Evolutionary conservation across 1,284 basidiomycete genomes (phyloP).

Genomic region (Cryptococcus jaspeensis): DNA sequence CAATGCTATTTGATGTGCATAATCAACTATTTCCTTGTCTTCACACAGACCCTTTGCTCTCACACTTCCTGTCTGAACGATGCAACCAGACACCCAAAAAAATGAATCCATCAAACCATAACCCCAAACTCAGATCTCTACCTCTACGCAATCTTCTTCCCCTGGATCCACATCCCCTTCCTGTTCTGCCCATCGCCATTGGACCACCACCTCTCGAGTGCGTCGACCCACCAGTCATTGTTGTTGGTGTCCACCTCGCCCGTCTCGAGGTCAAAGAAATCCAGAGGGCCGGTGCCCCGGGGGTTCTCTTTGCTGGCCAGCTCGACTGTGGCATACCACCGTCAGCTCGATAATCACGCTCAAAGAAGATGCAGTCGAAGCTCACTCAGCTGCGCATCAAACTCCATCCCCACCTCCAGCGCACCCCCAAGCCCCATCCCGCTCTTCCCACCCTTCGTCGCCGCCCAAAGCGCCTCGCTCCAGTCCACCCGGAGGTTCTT

Average conservation of each 20-base stretch:
- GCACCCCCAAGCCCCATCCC: constrained; percentile 63
- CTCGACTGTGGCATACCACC: constrained; percentile 14
- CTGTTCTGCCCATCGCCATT: constrained; percentile 69
- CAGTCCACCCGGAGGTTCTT: constrained; percentile 61
- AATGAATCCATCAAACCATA: background rate
- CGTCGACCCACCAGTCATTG: constrained; percentile 54
- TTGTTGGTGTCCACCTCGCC: constrained; percentile 11
- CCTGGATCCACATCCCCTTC: constrained; percentile 69
- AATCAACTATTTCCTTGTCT: no score
- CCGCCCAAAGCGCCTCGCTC: constrained; percentile 74
- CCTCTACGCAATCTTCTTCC: constrained; percentile 38
- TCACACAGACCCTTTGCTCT: no score
- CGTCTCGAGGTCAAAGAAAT: constrained; percentile 60
- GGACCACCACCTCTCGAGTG: constrained; percentile 85
- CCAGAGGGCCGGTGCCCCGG: constrained; percentile 62
- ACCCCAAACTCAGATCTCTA: background rate
- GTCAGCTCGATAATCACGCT: background rate
- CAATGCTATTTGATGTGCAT: no score
- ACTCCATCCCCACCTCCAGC: constrained; percentile 67
- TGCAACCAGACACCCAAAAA: no score
- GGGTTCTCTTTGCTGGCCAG: constrained; percentile 15
- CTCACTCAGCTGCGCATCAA: constrained; percentile 78
- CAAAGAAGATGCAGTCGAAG: constrained; percentile 7
- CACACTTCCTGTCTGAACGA: no score
- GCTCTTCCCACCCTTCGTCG: constrained; percentile 69